A percentile compares a stretch with the other conserved stretches of the same genome.
Conservation (phyloP, 2,329 filamentous ascomycete genomes). For the Chrysoporthe cubensis region DNA sequence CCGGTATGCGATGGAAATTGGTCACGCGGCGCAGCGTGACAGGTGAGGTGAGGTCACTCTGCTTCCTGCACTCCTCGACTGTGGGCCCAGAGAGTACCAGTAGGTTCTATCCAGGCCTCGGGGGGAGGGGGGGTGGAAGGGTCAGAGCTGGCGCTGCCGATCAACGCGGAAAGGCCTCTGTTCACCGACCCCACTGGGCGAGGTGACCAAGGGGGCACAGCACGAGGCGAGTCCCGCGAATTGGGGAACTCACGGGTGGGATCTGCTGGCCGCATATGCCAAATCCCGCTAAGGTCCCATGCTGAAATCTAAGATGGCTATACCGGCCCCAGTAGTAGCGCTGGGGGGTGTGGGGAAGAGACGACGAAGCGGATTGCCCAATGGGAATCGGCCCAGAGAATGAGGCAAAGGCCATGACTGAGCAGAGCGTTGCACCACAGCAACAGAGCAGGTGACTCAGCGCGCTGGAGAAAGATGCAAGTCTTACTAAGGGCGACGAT, state of each 20-base stretch:
- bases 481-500: constrained; percentile 5
- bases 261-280: constrained; percentile 5
- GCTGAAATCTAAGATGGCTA: background rate
- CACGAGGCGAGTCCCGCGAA: constrained; percentile 1
- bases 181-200: constrained; percentile 7
- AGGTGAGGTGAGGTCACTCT: constrained; percentile 6
- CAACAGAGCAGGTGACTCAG: constrained; percentile 9
- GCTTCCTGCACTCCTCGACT: background rate
- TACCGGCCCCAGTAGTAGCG: background rate
- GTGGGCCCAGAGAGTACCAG: background rate
- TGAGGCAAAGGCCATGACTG: background rate
- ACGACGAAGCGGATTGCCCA: background rate
- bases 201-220: background rate
- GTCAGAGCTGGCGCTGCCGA: background rate
- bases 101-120: background rate
- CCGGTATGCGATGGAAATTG: background rate
- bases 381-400: background rate
- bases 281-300: background rate
- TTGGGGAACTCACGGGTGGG: background rate
- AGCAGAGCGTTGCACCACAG: background rate
- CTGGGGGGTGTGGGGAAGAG: background rate
- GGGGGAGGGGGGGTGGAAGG: background rate
- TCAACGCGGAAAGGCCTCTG: background rate
- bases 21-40: background rate
- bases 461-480: background rate